Evolutionary conservation across 495 filamentous ascomycete genomes (phyloP), one percentile per base, ranked within the genome.

Genomic region (Xylaria cubensis): DNA sequence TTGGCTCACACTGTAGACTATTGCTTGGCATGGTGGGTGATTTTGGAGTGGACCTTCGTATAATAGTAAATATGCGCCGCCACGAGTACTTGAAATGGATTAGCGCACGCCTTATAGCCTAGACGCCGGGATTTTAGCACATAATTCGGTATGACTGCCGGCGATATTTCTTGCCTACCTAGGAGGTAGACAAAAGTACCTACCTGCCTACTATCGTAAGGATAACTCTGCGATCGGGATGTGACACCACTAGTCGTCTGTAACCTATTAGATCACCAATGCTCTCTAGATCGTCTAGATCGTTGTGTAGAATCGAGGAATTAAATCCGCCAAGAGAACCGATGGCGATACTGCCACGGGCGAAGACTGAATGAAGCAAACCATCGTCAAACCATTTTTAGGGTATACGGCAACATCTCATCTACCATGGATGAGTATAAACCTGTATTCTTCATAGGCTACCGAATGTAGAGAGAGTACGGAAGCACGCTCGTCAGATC

Each of bases 121-220:
- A 7, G 19, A 26, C 53, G 26, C 26, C 24, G 53, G 53, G 53
- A 17, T 56, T 32, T 29, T 32, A 56, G 13, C 26, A 26, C 17
- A 56, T 29, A 26, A 56, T 32, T 56, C 53, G 53, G 53, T 17
- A 56, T 56, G 13, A 32, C 53, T 56, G 26, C 53, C 53, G 53
- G 53, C 29, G 53, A 51, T 26, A 32, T 12, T 56, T 56, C 53
- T 56, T 17, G 17, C 58, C 58, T 32, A 39, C 56, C 26, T 29
- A 29, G 26, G 26, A 29, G 26, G 26, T 29, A 39, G 6, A 17
- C 58, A 36, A 36, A 36, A 61, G 58, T 61, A 61, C 58, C 58
- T 36, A n/a, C 58, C 34, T 61, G 17, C 26, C 26, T 36, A 59
- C 32, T 59, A 32, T 1, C 39, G 39, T 42, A 42, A 59, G 15